phyloP scores from a whole-genome alignment of 2,329 filamentous ascomycete genomes.

The Graphilbum fragrans region DNA sequence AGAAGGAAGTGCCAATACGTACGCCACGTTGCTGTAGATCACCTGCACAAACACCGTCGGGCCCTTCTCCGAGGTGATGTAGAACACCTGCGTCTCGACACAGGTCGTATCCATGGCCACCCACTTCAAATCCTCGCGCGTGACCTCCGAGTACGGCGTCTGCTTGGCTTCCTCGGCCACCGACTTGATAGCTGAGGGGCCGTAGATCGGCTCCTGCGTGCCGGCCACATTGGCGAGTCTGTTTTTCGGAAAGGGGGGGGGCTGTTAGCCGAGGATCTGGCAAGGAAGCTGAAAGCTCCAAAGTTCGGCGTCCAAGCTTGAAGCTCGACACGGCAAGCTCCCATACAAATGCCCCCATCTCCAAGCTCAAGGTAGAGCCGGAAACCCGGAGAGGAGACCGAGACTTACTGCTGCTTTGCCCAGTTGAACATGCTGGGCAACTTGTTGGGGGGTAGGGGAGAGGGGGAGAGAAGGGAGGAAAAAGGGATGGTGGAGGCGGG shows the following conservation, averaged over 20 bases:
- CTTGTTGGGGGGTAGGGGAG: not conserved
- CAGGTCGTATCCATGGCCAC: slow-evolving; percentile 66
- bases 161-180: slow-evolving; percentile 71
- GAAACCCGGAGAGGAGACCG: not conserved
- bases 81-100: slow-evolving; percentile 94
- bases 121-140: slow-evolving; percentile 75
- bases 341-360: no score
- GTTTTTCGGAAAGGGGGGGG: not conserved
- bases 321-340: no score
- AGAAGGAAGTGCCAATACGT: slow-evolving; percentile 24
- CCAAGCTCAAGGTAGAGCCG: no score
- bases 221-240: slow-evolving; percentile 73
- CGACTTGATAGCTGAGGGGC: slow-evolving; percentile 73
- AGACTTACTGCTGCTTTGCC: slow-evolving; percentile 75
- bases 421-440: slow-evolving; percentile 68
- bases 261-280: no score
- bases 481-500: not conserved
- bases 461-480: not conserved
- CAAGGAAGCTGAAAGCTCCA: no score
- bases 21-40: slow-evolving; percentile 97
- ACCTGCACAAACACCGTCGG: slow-evolving; percentile 71
- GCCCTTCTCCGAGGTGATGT: slow-evolving; percentile 70
- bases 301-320: no score
- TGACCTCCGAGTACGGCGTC: slow-evolving; percentile 69
- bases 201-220: slow-evolving; percentile 94